Percentiles rank a stretch among this genome's conserved stretches.
Conservation (phyloP, 305 asterid genomes). For the Lippia alba region DNA sequence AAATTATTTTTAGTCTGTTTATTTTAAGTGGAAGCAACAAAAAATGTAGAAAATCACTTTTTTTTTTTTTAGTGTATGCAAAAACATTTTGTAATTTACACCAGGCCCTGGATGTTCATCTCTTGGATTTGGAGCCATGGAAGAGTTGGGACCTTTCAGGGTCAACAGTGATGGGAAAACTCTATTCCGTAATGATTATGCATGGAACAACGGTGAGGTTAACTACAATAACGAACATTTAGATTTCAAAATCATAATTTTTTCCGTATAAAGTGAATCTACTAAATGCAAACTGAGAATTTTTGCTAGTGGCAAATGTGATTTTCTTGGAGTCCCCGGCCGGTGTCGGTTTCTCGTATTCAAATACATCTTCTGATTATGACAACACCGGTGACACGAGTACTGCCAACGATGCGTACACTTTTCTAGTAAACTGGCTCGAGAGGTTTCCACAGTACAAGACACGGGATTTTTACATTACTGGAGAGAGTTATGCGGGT, state of each 20-base stretch:
- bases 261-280: neutral
- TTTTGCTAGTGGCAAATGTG: constrained; percentile 50
- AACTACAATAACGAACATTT: neutral
- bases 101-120: constrained; percentile 71
- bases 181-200: constrained; percentile 46
- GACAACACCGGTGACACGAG: constrained; percentile 45
- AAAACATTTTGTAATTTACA: constrained; percentile 5
- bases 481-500: constrained; percentile 64
- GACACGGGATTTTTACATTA: constrained; percentile 48
- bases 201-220: constrained; percentile 56
- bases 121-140: constrained; percentile 55
- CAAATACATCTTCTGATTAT: constrained; percentile 49
- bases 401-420: constrained; percentile 50
- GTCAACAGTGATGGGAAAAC: constrained; percentile 57
- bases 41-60: no score
- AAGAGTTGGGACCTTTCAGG: constrained; percentile 58
- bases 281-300: neutral
- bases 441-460: constrained; percentile 63
- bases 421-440: constrained; percentile 58
- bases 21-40: no score
- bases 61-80: neutral
- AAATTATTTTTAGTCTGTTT: no score
- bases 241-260: neutral
- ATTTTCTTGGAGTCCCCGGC: constrained; percentile 65
- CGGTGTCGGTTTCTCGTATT: constrained; percentile 66